phyloP scores from a whole-genome alignment of 1,284 basidiomycete genomes.

The Entoloma clypeatum region DNA sequence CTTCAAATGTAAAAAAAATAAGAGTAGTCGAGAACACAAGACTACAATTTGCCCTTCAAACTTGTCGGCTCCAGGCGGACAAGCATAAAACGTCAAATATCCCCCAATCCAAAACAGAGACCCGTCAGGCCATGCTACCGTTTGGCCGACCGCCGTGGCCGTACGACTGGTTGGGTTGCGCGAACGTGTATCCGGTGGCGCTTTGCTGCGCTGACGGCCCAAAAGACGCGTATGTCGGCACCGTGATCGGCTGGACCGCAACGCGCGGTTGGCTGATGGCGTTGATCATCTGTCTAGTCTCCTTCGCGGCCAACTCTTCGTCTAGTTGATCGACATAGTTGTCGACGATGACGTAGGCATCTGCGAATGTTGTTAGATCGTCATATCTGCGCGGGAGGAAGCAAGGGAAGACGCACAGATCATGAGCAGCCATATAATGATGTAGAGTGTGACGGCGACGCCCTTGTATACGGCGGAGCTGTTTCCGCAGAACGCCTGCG shows the following conservation, averaged over 20 bases:
- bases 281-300: slow-evolving; percentile 27
- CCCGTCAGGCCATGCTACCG: slow-evolving; percentile 22
- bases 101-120: not conserved
- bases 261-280: slow-evolving; percentile 20
- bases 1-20: not conserved
- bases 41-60: slow-evolving; percentile 15
- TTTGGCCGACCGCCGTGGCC: slow-evolving; percentile 25
- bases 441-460: slow-evolving; percentile 35
- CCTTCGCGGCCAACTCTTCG: slow-evolving; percentile 38
- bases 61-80: slow-evolving; percentile 26
- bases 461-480: slow-evolving; percentile 34
- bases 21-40: slow-evolving; percentile 17
- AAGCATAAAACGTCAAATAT: slow-evolving; percentile 13
- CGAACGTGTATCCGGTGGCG: slow-evolving; percentile 26
- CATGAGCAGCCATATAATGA: slow-evolving; percentile 45
- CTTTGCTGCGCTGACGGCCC: slow-evolving; percentile 11
- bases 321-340: slow-evolving; percentile 45
- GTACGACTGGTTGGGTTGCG: slow-evolving; percentile 22
- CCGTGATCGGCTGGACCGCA: slow-evolving; percentile 14
- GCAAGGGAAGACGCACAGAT: slow-evolving; percentile 39
- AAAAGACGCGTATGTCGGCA: slow-evolving; percentile 23
- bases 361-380: slow-evolving; percentile 24
- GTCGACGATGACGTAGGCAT: slow-evolving; percentile 41
- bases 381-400: slow-evolving; percentile 4
- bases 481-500: slow-evolving; percentile 32